Conservation (phyloP, 2,329 filamentous ascomycete species). For the Trichoderma sp. region DNA sequence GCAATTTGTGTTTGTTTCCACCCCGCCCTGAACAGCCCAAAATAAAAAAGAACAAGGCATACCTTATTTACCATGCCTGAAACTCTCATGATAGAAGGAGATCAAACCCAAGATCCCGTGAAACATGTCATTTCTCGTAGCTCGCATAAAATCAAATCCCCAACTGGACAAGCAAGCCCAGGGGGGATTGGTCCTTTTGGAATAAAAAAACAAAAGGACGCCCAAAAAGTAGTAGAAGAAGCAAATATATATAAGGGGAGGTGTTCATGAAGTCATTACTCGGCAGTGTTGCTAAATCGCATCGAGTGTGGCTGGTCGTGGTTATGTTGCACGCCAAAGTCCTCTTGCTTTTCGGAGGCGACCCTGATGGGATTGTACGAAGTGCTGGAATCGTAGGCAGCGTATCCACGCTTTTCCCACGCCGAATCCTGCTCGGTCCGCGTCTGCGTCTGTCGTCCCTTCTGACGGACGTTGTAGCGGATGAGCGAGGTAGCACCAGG, state of each 20-base stretch:
- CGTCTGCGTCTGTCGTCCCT: conserved; percentile 34
- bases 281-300: conserved; percentile 6
- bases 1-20: conserved; percentile 13
- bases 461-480: conserved; percentile 45
- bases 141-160: conserved; percentile 14
- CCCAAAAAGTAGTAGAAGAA: neutral
- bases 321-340: neutral
- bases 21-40: conserved; percentile 7
- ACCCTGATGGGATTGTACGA: conserved; percentile 35
- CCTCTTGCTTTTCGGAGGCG: conserved; percentile 16
- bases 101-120: neutral
- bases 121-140: conserved; percentile 19
- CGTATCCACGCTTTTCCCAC: conserved; percentile 35
- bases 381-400: conserved; percentile 37
- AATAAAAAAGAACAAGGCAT: conserved; percentile 10
- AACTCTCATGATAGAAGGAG: neutral
- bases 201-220: neutral
- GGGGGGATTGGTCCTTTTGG: neutral
- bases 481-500: conserved; percentile 43
- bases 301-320: conserved; percentile 13
- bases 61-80: conserved; percentile 4
- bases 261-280: conserved; percentile 17
- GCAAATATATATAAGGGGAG: neutral
- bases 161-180: neutral
- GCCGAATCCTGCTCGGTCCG: conserved; percentile 24